Evolutionary conservation across 1,139 yeast species (phyloP), one percentile per base, ranked within the genome.

Genomic region (Keqinozyma sinolaborantium): DNA sequence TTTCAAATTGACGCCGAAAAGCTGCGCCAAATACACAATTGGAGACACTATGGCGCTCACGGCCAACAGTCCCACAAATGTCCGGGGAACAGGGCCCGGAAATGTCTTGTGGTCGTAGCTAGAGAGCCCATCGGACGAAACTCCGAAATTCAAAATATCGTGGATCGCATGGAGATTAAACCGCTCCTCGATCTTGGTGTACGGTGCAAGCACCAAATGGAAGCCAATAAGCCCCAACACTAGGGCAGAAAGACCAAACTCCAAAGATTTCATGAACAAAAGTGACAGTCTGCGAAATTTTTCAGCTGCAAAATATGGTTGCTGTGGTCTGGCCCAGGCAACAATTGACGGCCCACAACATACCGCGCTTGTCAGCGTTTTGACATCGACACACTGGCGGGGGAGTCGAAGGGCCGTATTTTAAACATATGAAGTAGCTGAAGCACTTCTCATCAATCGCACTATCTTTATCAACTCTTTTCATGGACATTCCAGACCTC

Each of bases 161-260:
- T 88, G 92, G 26, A 86, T 67, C 0, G 97, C 97, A 49, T 92
- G 97, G 28, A 86, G 66, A 47, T 83, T 86, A 66, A 92, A 92
- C 23, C 95, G 85, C 53, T 92, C 98, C 52, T 92, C 97, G 1
- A 92, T 97, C 56, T 92, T 90, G 4, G 97, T 83, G 54, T 67
- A 87, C 0, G 97, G 97, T 0, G 95, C 71, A 3, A 74, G 44
- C 14, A 64, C 44, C 40, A 82, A 50, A 51, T 82, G 74, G 34
- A 55, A 53, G 2, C 62, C 50, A 12, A 78, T 62, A 3, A 64
- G 48, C n/a, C 47, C 53, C 28, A 53, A 26, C 23, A 55, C 35
- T 5, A 37, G 33, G 3, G 43, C 34, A 18, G 21, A 7, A 7
- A 18, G 10, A 7, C 9, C 21, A 7, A 18, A 18, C 10, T 18